Evolutionary conservation across 2,329 filamentous ascomycete species (phyloP), one percentile per base, ranked within the genome.

Genomic region (Thermothelomyces thermophilus): DNA sequence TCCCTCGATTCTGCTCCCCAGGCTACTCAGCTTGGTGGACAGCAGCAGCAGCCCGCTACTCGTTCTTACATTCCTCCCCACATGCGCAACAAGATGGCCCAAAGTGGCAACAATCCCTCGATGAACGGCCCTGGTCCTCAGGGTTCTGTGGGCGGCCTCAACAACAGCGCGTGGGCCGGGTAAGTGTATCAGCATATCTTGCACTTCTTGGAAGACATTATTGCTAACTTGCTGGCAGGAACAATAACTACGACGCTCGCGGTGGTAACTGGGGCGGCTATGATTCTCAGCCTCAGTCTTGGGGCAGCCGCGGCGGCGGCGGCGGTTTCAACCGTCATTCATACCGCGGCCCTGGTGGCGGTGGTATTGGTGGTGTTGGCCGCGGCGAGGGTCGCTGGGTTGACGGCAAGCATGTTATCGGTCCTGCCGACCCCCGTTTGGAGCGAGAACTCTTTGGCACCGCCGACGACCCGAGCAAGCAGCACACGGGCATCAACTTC

Each of bases 401-500:
- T 65, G 91, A 97, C 60, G 93, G 93, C 70, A 95, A 97, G 79
- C 93, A 98, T 75, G 76, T 96, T 62, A 80, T 91, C 53, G 93
- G 93, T 51, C 89, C 90, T 56, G 70, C 84, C 62, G 97, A 97
- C 75, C 79, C 84, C 57, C 90, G 91, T 62, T 60, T 95, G 41
- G 93, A 98, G 80, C 90, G 90, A 62, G 93, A 98, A 67, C 86
- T 98, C 46, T 98, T 96, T 68, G 93, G 93, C 64, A 76, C 86
- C 44, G 75, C 84, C 62, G 91, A 97, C 69, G 93, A 97, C 66
- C 89, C 91, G 56, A 83, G 86, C 60, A 97, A 96, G 79, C 87
- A 95, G 70, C 87, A 94, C 65, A 96, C 90, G 30, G 93, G 93
- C 72, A 97, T 98, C 86, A 98, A 98, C 81, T 98, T 98, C 68